phyloP scores from a whole-genome alignment of 805 yeast species.

The Kuraishia floccosa region DNA sequence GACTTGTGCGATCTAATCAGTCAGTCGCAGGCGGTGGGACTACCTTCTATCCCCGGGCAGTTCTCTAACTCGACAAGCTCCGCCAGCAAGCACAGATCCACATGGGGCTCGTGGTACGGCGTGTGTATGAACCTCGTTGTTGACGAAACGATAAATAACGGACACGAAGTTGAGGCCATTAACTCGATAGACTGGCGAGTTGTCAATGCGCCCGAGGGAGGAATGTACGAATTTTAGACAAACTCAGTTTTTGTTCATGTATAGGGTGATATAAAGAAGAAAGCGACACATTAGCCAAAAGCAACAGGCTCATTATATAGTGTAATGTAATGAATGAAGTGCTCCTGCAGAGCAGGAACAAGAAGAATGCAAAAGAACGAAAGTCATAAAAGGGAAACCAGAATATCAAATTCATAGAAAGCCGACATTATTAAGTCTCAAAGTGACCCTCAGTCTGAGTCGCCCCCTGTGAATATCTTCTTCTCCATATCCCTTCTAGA shows the following conservation, averaged over 20 bases:
- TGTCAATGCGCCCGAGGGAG: constrained; percentile 49
- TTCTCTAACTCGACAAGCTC: constrained; percentile 11
- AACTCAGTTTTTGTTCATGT: neutral
- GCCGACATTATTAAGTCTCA: too few species aligned
- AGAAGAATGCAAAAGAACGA: too few species aligned
- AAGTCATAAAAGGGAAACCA: too few species aligned
- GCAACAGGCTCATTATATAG: too few species aligned
- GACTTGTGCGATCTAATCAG: constrained; percentile 44
- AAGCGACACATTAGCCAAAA: too few species aligned
- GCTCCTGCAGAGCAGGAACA: too few species aligned
- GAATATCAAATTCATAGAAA: too few species aligned
- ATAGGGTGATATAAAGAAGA: neutral
- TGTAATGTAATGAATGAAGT: too few species aligned
- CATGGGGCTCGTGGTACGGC: constrained; percentile 69
- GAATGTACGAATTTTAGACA: constrained; percentile 13
- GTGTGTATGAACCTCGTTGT: constrained; percentile 46
- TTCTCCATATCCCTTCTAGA: too few species aligned
- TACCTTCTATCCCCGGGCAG: constrained; percentile 2
- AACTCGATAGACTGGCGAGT: constrained; percentile 56
- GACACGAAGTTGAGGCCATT: constrained; percentile 33
- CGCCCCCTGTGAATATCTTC: too few species aligned
- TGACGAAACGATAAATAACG: constrained; percentile 34
- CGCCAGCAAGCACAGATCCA: constrained; percentile 20
- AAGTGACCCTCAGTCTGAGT: too few species aligned
- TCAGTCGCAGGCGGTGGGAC: constrained; percentile 6